These are phyloP conservation scores for Petunia hybrid DNA, from an alignment of 305 asterid genomes.

Conservation along the genomic window DNA sequence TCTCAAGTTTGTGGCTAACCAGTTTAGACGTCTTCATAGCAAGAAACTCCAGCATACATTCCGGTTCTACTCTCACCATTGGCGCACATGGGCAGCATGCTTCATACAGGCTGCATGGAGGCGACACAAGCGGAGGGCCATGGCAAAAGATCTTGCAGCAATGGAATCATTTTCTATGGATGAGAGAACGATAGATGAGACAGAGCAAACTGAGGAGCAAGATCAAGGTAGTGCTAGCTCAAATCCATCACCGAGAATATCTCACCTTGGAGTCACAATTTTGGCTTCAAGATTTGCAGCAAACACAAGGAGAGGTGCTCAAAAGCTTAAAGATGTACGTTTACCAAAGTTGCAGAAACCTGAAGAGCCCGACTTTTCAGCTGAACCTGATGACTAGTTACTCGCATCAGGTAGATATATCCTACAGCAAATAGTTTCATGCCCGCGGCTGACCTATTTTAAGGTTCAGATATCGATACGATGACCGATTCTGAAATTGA, in stretches of 20 bases:
- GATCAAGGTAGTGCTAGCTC: constrained; percentile 37
- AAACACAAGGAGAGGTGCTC: constrained; percentile 86
- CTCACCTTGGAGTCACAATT: constrained; percentile 74
- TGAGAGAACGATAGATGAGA: constrained; percentile 42
- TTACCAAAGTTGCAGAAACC: constrained; percentile 84
- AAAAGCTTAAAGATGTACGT: constrained; percentile 71
- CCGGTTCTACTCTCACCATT: constrained; percentile 89
- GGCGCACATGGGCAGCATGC: constrained; percentile 98
- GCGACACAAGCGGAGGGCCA: constrained; percentile 67
- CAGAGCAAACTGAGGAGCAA: constrained; percentile 48
- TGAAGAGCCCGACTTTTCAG: constrained; percentile 87
- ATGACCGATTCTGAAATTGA: constrained; percentile 1
- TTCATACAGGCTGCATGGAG: constrained; percentile 93
- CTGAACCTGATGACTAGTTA: constrained; percentile 69
- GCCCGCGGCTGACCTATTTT: no score
- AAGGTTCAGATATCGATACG: not conserved
- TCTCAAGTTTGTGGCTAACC: constrained; percentile 91
- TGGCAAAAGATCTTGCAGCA: constrained; percentile 70
- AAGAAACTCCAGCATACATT: constrained; percentile 93
- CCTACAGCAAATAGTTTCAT: not conserved
- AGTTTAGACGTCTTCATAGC: constrained; percentile 93
- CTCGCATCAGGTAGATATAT: not conserved
- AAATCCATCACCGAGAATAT: constrained; percentile 43
- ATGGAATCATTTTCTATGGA: constrained; percentile 65
- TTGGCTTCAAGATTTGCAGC: constrained; percentile 92